Evolutionary conservation across 2,329 filamentous ascomycete species (phyloP), one percentile per base, ranked within the genome.

Genomic region (Fusarium sambucinum): DNA sequence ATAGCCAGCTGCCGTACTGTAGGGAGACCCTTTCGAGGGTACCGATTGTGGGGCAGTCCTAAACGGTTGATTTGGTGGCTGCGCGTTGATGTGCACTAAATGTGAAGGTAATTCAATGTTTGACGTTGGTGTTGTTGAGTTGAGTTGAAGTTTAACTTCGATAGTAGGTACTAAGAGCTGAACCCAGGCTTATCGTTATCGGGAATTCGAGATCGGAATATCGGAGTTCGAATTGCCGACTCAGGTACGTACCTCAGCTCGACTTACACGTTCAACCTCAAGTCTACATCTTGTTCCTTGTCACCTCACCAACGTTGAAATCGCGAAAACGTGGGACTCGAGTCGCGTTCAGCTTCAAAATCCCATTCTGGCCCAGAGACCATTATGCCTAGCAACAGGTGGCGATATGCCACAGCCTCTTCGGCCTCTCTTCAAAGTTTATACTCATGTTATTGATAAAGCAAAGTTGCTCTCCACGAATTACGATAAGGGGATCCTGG

Each of bases 151-250:
- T 7, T 25, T 27, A 27, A 27, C 27, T 27, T 27, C 6, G n/a
- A n/a, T n/a, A n/a, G n/a, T n/a, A n/a, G n/a, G n/a, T n/a, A n/a
- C 7, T 37, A 21, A 55, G 48, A 62, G 60, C 47, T 69, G 40
- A 52, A 58, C 30, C n/a, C 46, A 55, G 19, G 62, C 62, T 66
- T 65, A 65, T 65, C 67, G 66, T 68, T 69, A 68, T 69, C 66
- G 38, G 17, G 6, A 29, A 45, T 45, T 54, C 19, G 30, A 58
- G 52, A 30, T 69, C 67, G 67, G 67, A 60, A 16, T 9, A 45
- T 70, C 66, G 67, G 67, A 57, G 47, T 7, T 70, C 53, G 41
- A 27, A 16, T 42, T 35, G 58, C 67, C 67, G 67, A 69, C 29
- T 14, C 44, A n/a, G 21, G 6, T 21, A 41, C 6, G 21, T 59